These are phyloP conservation scores for Boletus pseudopeckii DNA, from an alignment of 768 basidiomycete species.

Conservation along the genomic window DNA sequence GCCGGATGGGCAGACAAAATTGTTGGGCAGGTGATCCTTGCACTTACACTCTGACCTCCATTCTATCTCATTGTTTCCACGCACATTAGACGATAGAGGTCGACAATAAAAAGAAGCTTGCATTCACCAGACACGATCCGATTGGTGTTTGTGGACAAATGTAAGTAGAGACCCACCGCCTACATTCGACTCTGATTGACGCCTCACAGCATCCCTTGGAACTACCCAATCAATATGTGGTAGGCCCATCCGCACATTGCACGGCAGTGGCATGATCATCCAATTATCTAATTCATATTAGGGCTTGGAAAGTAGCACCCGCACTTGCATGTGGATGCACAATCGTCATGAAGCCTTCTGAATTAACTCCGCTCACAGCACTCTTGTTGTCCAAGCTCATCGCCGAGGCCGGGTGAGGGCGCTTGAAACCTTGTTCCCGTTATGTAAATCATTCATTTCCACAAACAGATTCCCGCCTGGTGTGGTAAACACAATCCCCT, in stretches of 20 bases:
- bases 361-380: conserved; percentile 80
- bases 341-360: conserved; percentile 93
- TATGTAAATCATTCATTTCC: conserved; percentile 14
- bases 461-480: conserved; percentile 79
- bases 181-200: conserved; percentile 9
- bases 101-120: conserved; percentile 75
- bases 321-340: conserved; percentile 90
- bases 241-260: conserved; percentile 23
- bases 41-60: conserved; percentile 2
- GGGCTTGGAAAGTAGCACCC: conserved; percentile 91
- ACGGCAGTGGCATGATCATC: background rate
- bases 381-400: conserved; percentile 78
- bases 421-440: conserved; percentile 4
- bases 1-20: conserved; percentile 98
- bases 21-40: conserved; percentile 62
- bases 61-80: conserved; percentile 2
- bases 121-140: conserved; percentile 85
- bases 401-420: conserved; percentile 73
- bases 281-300: conserved; percentile 23
- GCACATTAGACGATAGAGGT: conserved; percentile 65
- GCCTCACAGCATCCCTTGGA: conserved; percentile 77
- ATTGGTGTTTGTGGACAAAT: conserved; percentile 96
- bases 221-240: conserved; percentile 90
- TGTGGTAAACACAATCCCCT: conserved; percentile 85
- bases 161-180: conserved; percentile 37